Conservation (phyloP, 306 rosid genomes). For the Alnus glutinosa region DNA sequence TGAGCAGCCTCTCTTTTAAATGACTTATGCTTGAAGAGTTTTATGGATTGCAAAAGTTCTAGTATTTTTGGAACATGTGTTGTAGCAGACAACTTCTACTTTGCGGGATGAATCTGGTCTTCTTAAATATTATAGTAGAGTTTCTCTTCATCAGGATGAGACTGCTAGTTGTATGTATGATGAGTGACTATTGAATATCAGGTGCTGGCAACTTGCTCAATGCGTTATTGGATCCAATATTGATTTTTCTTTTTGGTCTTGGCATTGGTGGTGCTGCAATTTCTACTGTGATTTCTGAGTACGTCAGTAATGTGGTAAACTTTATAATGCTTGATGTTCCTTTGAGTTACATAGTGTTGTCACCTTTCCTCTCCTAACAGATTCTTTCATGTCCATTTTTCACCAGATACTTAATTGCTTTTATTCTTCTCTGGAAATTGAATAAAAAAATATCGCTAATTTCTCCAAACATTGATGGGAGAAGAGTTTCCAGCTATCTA, state of each 20-base stretch:
- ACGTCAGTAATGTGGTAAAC: conserved; percentile 87
- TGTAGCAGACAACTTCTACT: neutral
- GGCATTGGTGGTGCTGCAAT: conserved; percentile 89
- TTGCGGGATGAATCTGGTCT: neutral
- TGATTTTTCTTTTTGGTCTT: conserved; percentile 63
- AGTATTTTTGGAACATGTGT: neutral
- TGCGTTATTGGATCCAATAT: conserved; percentile 66
- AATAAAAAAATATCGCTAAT: conserved; percentile 56
- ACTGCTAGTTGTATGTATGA: conserved; percentile 24
- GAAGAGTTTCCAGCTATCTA: conserved; percentile 68
- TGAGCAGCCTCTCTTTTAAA: neutral
- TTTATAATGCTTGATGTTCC: conserved; percentile 42
- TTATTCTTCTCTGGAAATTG: conserved; percentile 78
- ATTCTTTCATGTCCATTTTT: conserved; percentile 24
- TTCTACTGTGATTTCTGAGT: conserved; percentile 92
- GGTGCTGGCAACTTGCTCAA: conserved; percentile 80
- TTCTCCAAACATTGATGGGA: conserved; percentile 62
- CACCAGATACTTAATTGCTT: conserved; percentile 79
- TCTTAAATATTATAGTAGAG: neutral
- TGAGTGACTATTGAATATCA: conserved; percentile 38
- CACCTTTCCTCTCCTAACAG: conserved; percentile 29
- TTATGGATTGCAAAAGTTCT: neutral
- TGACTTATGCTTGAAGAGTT: neutral
- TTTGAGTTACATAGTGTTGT: conserved; percentile 33
- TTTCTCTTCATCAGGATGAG: neutral